phyloP scores from a whole-genome alignment of 345 rosid species.

The Trapa bicornis region DNA sequence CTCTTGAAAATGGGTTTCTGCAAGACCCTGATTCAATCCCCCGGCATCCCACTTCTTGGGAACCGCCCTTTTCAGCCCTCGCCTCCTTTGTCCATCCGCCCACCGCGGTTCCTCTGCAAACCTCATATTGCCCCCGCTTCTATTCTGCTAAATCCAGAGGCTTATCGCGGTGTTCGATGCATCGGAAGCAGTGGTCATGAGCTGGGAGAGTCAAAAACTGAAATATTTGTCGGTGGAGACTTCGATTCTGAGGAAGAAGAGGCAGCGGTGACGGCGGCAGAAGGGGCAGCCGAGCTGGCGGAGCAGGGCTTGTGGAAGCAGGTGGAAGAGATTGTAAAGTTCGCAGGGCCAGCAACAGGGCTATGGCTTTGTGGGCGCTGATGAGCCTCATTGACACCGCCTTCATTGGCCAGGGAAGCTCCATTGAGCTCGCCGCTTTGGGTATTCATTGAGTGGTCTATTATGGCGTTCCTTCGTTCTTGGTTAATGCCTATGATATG shows the following conservation, averaged over 20 bases:
- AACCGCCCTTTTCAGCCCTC: slow-evolving; percentile 17
- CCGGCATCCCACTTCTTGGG: slow-evolving; percentile 11
- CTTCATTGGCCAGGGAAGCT: slow-evolving; percentile 85
- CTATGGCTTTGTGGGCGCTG: slow-evolving; percentile 80
- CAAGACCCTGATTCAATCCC: slow-evolving; percentile 23
- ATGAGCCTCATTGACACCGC: slow-evolving; percentile 95
- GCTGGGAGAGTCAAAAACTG: not conserved
- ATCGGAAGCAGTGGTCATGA: slow-evolving; percentile 13
- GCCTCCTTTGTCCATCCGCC: not conserved
- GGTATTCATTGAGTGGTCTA: not conserved
- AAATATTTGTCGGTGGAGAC: not conserved
- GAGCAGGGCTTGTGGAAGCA: slow-evolving; percentile 66
- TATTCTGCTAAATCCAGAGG: slow-evolving; percentile 9
- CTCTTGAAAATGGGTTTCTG: slow-evolving; percentile 22
- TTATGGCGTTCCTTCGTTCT: not conserved
- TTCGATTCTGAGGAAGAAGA: slow-evolving; percentile 8
- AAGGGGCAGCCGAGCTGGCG: slow-evolving; percentile 27
- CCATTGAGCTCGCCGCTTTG: slow-evolving; percentile 57
- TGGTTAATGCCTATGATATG: too few species aligned
- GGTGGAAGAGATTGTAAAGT: slow-evolving; percentile 65
- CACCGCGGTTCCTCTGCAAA: not conserved
- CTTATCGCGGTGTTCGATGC: slow-evolving; percentile 17
- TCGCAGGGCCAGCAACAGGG: slow-evolving; percentile 85
- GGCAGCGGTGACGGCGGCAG: slow-evolving; percentile 11
- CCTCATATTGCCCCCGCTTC: slow-evolving; percentile 13